These are phyloP conservation scores for Calendula officinalis DNA, from an alignment of 129 eudicot genomes.

Conservation along the genomic window DNA sequence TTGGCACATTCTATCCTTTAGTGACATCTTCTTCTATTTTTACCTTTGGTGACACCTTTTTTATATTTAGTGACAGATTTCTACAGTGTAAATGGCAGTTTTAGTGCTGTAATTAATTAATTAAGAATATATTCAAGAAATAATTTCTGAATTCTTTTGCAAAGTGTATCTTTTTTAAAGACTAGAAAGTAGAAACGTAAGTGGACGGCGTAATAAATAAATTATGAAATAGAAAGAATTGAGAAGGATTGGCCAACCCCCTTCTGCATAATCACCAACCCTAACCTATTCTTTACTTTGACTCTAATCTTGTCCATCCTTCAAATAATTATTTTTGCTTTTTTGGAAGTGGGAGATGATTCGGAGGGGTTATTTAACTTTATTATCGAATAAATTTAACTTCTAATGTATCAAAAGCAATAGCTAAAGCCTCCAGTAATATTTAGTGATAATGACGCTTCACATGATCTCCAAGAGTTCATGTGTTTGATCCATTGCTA, in stretches of 20 bases:
- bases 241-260: slow-evolving; percentile 36
- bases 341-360: too few relatives aligned
- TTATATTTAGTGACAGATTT: not conserved
- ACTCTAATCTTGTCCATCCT: slow-evolving; percentile 32
- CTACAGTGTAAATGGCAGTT: too few relatives aligned
- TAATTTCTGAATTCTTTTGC: not conserved
- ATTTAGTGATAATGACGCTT: too few relatives aligned
- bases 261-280: slow-evolving; percentile 24
- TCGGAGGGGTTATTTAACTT: too few relatives aligned
- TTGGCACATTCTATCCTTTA: not conserved
- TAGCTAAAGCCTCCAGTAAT: too few relatives aligned
- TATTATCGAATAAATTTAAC: too few relatives aligned
- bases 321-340: slow-evolving; percentile 13
- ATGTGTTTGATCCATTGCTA: too few relatives aligned
- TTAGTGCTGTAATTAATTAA: not conserved
- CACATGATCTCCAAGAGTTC: too few relatives aligned
- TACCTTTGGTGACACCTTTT: not conserved
- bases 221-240: not conserved
- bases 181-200: not conserved
- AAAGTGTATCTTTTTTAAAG: not conserved
- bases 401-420: too few relatives aligned
- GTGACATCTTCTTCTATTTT: not conserved
- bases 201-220: slow-evolving; percentile 3
- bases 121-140: not conserved
- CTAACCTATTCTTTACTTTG: slow-evolving; percentile 37